Conservation (phyloP, 768 basidiomycete species). For the Tulasnella sp. region DNA sequence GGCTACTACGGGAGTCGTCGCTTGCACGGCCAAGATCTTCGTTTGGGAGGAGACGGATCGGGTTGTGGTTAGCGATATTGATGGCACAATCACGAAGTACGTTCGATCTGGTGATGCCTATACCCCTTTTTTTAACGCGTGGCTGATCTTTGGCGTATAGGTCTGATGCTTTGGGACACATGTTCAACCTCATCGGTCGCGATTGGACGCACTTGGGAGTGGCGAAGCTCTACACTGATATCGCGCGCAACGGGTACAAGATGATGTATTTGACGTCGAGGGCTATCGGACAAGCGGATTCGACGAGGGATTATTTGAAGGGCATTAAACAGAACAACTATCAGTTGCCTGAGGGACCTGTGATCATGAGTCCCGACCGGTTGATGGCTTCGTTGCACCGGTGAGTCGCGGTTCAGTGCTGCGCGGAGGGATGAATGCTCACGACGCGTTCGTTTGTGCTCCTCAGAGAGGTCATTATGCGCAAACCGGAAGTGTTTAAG, state of each 20-base stretch:
- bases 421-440: no score
- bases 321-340: slow-evolving; percentile 95
- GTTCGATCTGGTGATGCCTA: no score
- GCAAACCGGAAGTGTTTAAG: no score
- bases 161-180: no score
- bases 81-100: slow-evolving; percentile 99
- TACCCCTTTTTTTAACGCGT: no score
- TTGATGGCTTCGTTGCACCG: no score
- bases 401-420: no score
- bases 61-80: slow-evolving; percentile 96
- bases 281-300: slow-evolving; percentile 97
- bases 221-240: slow-evolving; percentile 97
- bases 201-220: slow-evolving; percentile 99
- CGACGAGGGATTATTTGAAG: slow-evolving; percentile 87
- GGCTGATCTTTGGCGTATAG: slow-evolving; percentile 52
- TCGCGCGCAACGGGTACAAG: slow-evolving; percentile 93
- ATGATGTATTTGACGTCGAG: slow-evolving; percentile 97
- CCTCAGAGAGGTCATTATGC: no score
- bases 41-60: slow-evolving; percentile 97
- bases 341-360: slow-evolving; percentile 64
- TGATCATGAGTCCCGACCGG: no score
- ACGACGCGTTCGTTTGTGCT: no score
- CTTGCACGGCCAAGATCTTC: slow-evolving; percentile 68
- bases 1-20: slow-evolving; percentile 76
- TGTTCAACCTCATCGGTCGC: no score